Percentiles rank a stretch among this genome's conserved stretches.
phyloP scores from a whole-genome alignment of 139 green algal genomes.

The Chloropicon primus region DNA sequence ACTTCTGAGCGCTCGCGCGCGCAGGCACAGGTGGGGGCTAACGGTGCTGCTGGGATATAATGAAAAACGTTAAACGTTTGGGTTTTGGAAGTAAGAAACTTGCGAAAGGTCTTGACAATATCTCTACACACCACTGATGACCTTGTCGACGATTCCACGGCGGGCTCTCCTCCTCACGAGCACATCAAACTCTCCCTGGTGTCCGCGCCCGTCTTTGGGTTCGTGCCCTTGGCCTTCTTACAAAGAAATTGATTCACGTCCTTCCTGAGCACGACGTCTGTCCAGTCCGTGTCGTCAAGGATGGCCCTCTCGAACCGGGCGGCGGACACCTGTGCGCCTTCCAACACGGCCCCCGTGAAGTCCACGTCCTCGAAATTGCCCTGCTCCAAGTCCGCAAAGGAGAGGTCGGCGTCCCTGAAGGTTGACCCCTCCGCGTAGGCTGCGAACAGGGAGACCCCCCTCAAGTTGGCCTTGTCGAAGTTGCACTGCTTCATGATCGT shows the following conservation, averaged over 20 bases:
- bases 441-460: slow-evolving; percentile 37
- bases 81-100: not conserved
- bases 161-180: slow-evolving; percentile 5
- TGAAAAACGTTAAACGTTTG: not conserved
- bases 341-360: slow-evolving; percentile 53
- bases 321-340: slow-evolving; percentile 56
- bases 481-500: slow-evolving; percentile 47
- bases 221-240: slow-evolving; percentile 36
- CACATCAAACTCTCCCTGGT: slow-evolving; percentile 60
- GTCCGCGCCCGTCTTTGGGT: slow-evolving; percentile 58
- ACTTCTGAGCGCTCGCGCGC: too few relatives aligned
- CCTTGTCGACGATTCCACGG: too few relatives aligned
- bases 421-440: slow-evolving; percentile 37
- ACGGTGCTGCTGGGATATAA: too few relatives aligned
- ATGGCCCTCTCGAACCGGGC: slow-evolving; percentile 35
- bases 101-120: too few relatives aligned
- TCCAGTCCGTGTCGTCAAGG: slow-evolving; percentile 38
- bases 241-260: slow-evolving; percentile 56
- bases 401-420: slow-evolving; percentile 54
- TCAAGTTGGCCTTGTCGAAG: slow-evolving; percentile 26
- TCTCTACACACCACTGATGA: too few relatives aligned
- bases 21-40: too few relatives aligned
- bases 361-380: slow-evolving; percentile 53
- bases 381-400: slow-evolving; percentile 51
- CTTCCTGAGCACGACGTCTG: slow-evolving; percentile 50